These are phyloP conservation scores for Fusarium sp. DNA, from an alignment of 2,329 filamentous ascomycete species.

Conservation along the genomic window DNA sequence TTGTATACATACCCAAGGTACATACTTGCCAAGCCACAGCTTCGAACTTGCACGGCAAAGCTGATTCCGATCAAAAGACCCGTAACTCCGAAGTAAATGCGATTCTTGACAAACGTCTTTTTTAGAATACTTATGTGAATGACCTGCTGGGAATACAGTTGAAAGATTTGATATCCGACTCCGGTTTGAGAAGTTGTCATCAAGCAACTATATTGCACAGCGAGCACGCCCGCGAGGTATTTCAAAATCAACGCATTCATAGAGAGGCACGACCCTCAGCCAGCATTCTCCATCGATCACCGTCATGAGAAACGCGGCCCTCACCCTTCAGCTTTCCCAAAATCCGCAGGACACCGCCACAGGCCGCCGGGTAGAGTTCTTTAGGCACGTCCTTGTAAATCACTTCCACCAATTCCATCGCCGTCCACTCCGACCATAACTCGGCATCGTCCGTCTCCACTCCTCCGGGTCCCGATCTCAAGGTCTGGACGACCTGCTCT, in stretches of 20 bases:
- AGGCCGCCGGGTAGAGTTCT: constrained; percentile 77
- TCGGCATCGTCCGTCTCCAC: constrained; percentile 40
- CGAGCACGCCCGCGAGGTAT: no score
- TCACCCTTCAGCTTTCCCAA: constrained; percentile 80
- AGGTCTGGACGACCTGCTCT: constrained; percentile 74
- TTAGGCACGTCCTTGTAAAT: constrained; percentile 85
- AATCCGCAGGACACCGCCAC: constrained; percentile 79
- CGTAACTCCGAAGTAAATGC: neutral
- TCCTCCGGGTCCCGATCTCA: constrained; percentile 53
- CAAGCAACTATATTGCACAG: no score
- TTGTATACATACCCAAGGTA: no score
- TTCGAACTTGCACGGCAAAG: constrained; percentile 7
- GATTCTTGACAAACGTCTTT: neutral
- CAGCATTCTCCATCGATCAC: constrained; percentile 45
- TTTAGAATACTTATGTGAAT: neutral
- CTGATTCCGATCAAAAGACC: neutral
- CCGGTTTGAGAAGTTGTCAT: no score
- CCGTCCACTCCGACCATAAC: constrained; percentile 62
- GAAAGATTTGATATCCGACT: neutral
- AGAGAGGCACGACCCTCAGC: constrained; percentile 37
- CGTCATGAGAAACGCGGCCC: constrained; percentile 65
- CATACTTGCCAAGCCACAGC: neutral
- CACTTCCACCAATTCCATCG: constrained; percentile 84
- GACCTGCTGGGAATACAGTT: no score
- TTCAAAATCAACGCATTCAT: constrained; percentile 9